These are phyloP conservation scores for Beauveria varroae DNA, from an alignment of 2,329 filamentous ascomycete genomes.

Conservation along the genomic window DNA sequence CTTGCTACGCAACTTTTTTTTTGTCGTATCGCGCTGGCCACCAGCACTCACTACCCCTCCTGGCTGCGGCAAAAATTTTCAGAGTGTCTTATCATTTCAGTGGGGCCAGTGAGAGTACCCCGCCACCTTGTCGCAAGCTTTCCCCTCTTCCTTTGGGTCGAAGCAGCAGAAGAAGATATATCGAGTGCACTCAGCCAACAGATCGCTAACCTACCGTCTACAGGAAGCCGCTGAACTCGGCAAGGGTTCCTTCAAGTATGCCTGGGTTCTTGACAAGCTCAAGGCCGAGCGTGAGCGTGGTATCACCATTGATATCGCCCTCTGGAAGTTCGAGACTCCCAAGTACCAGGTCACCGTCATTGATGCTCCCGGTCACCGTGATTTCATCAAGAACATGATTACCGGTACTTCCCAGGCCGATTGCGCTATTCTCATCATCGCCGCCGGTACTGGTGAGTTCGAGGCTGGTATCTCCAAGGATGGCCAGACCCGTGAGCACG, in stretches of 20 bases:
- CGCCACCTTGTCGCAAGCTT: conserved; percentile 7
- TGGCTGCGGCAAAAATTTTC: conserved; percentile 16
- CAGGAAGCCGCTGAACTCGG: conserved; percentile 98
- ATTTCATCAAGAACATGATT: conserved; percentile 99
- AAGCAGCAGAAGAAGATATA: not conserved
- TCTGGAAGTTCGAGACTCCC: conserved; percentile 99
- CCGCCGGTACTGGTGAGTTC: conserved; percentile 99
- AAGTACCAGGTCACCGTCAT: conserved; percentile 98
- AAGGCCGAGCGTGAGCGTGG: conserved; percentile 99
- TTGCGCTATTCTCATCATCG: conserved; percentile 99
- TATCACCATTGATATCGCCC: conserved; percentile 99
- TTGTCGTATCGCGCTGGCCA: conserved; percentile 15
- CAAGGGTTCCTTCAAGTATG: conserved; percentile 99
- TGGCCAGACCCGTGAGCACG: conserved; percentile 99
- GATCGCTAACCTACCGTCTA: conserved; percentile 19
- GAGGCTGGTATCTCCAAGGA: conserved; percentile 99
- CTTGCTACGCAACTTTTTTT: conserved; percentile 12
- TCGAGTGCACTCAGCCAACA: not conserved
- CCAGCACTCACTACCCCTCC: conserved; percentile 16
- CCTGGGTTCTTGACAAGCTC: conserved; percentile 99
- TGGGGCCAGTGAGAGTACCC: conserved; percentile 13
- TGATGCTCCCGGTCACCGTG: conserved; percentile 98
- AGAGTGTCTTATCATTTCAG: conserved; percentile 19
- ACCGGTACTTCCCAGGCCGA: conserved; percentile 99
- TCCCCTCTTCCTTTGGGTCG: not conserved